Base-by-base conservation (phyloP, 495 filamentous ascomycete genomes). In the Talaromyces stipitatus region DNA sequence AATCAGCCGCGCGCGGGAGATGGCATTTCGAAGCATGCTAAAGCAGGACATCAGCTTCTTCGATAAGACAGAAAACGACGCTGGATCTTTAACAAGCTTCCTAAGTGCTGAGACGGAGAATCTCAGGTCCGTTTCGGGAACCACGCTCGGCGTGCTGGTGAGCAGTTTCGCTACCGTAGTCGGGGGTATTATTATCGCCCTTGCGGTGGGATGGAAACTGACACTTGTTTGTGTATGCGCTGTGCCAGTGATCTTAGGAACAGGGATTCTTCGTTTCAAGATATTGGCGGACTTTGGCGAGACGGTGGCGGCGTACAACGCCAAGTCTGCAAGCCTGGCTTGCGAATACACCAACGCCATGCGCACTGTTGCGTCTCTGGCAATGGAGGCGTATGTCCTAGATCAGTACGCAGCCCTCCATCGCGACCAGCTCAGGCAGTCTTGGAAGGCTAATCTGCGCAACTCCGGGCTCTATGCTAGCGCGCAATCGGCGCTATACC, bases 201-300 rank as follows among this genome's bases (percentile, higher is more conserved):
- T 79, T 52, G 63, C 78, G 24, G 62, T 81, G 20, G 82, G 79
- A 18, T 85, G 82, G 82, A 84, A 81, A 60, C 76, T 85, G 4
- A 79, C 79, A 0, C 70, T 84, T 16, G 81, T 85, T 2, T 72
- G 77, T 52, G 71, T 80, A 12, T 70, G 76, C 4, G 69, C 72
- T 5, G 72, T 84, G 8, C 82, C 82, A 10, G 52, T 82, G 4
- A 63, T 85, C 53, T 62, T 83, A 9, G 72, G 69, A 11, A 71
- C 78, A 18, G 82, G 82, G 1, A 72, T 79, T 50, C 65, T 82
- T 66, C 68, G 80, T 27, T 61, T 82, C 16, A 56, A 65, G 22
- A 62, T 78, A 0, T 60, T 78, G n/a, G n/a, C n/a, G n/a, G n/a
- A n/a, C n/a, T n/a, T n/a, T n/a, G n/a, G n/a, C n/a, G n/a, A n/a